Evolutionary conservation across 768 basidiomycete genomes (phyloP), one percentile per base, ranked within the genome.

Genomic region (Russula abietina): DNA sequence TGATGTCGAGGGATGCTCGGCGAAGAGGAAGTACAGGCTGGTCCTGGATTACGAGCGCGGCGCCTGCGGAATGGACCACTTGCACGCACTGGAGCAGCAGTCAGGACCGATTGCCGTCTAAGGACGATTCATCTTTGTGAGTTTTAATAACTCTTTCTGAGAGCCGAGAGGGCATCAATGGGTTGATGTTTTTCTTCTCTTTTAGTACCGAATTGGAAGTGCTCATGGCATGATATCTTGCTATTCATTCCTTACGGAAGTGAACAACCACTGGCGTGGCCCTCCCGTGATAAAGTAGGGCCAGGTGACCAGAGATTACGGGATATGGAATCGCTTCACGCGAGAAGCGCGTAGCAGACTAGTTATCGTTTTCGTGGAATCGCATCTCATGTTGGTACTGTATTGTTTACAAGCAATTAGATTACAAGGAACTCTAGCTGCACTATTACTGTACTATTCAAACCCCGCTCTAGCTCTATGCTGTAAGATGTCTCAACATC

Each of bases 11-110:
- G 87, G 87, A 9, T 90, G 88, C 65, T 73, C 72, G 4, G 75
- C 74, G 38, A 70, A 69, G 19, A 75, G 86, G 65, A 87, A 86
- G 68, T 91, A 91, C 68, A 78, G 85, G 38, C 75, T 88, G 5
- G 85, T 87, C 24, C 80, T 74, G 58, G 82, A 88, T 66, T 86
- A 81, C 79, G 75, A 78, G 22, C 76, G 73, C 57, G 88, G 85
- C 2, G 85, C 84, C 2, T 91, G 88, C 70, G 87, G 86, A 17
- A 82, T 89, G 70, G 72, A 69, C 1, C 88, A 89, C 74, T 74
- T 90, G 68, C 85, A 83, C 65, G 57, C 78, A 12, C 70, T 89
- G 48, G 83, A 86, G 64, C 30, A 28, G 19, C 30, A 48, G 49
- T 7, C 19, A 49, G 48, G 48, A 26, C 5, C 26, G 48, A 22